Base-by-base conservation (phyloP, 176 grass and related monocot species). In the Oryza punctata region DNA sequence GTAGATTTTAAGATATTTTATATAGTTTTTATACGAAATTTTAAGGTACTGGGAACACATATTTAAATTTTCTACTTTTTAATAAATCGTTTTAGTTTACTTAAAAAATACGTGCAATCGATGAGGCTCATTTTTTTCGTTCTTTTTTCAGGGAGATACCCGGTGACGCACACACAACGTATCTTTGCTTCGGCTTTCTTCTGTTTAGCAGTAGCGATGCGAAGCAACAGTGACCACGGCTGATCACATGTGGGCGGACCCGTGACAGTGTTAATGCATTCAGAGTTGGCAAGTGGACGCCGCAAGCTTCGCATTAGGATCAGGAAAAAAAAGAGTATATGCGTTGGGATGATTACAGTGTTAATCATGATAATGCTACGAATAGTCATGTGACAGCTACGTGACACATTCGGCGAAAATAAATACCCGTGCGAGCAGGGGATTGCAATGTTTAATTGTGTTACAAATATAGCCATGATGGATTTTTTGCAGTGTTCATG, bases 281-380 rank as follows among this genome's bases (percentile, higher is more conserved):
- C 19, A n/a, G 70, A 77, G 35, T 72, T 70, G 73, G 52, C 75
- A 78, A 60, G 63, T 84, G 49, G 33, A 32, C 10, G 25, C 16
- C 49, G 12, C 23, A 59, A 46, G 16, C 13, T 28, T 13, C 61
- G 5, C 21, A 32, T 65, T 46, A 46, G 26, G 65, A 47, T 5
- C 77, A 45, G 16, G 35, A 38, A 80, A 75, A 40, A 47, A 15
- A 47, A 47, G 45, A 47, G 13, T 47, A 47, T 47, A 15, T 47
- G 12, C 45, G 3, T 47, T 14, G 15, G 13, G 45, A 47, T 47
- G 13, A 50, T 50, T 50, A 57, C 6, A 9, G 2, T 57, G 52
- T n/a, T 38, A 38, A 38, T 38, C 37, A 38, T 21, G 21, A 57
- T 57, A 18, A 57, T 57, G 52, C 19, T 57, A 57, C 6, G 19